Base-by-base conservation (phyloP, 371 early-diverging fungal genomes). In the Syncephalastrum monosporum region DNA sequence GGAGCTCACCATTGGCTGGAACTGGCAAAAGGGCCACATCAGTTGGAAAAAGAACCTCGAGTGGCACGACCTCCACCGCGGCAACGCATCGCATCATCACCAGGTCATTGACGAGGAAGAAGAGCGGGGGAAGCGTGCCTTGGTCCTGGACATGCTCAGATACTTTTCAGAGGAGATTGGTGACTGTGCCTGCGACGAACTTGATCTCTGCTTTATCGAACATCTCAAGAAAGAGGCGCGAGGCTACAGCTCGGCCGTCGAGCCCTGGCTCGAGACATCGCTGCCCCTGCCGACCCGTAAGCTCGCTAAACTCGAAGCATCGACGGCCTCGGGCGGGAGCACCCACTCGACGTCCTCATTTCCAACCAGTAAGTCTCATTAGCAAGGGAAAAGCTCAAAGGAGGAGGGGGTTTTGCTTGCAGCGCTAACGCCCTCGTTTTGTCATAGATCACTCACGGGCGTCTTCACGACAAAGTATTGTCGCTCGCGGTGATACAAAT, bases 1-100 rank as follows among this genome's bases (percentile, higher is more conserved):
- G 53, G 94, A 94, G 66, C 75, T 94, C 42, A 88, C 89, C 0
- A 53, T 90, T 8, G 84, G 81, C 4, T 91, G 90, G 89, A 71
- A 81, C 42, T 89, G 90, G 90, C 87, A 82, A 49, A 72, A 60
- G 52, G 85, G 81, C n/a, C 81, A 80, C 53, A 55, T 72, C 24
- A 76, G 68, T 43, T 65, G 66, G 62, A 53, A 61, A 41, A 74
- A 68, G 43, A 59, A 66, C 12, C 55, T 66, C 16, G 71, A 71
- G 29, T 63, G 24, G 69, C 64, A 44, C 24, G 33, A 47, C 15
- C 64, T 56, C 10, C 59, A 55, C 10, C 58, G 59, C 58, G 46
- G 64, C 2, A 50, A 52, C 1, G 43, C 44, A 4, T 25, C 19
- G 7, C 50, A 56, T 25, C 45, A 58, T 8, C 54, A 56, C 27